Base-by-base conservation (phyloP, 2,329 filamentous ascomycete genomes). In the Colletotrichum sp. region DNA sequence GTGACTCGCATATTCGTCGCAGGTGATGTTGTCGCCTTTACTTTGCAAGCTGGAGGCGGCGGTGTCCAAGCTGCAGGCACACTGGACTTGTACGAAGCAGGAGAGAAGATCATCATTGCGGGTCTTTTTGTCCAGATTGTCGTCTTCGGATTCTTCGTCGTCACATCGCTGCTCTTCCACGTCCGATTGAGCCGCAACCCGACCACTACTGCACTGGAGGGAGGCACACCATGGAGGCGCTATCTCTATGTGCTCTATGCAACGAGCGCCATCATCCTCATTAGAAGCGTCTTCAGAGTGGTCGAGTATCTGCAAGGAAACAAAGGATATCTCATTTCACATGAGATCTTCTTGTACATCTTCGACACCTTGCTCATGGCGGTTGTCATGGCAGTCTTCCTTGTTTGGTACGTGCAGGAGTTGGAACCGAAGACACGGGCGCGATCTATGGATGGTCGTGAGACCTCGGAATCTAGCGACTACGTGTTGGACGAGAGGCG, bases 91-190 rank as follows among this genome's bases (percentile, higher is more conserved):
- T 76, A 75, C 60, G 39, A 79, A 6, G n/a, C 81, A 0, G 88
- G 88, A 16, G 82, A 88, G 75, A 85, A 86, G 18, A 82, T 92
- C 67, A 87, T 92, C 15, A 82, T 92, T 13, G 86, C 77, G 3
- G 90, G 90, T 9, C 81, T 93, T 3, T 82, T 88, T 15, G 80
- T 91, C 5, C 91, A 92, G 78, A 85, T 92, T 7, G 52, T 88
- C 18, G 84, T 89, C 59, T 91, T 92, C 75, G 83, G 84, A 6
- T 82, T 91, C 59, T 92, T 92, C 78, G 81, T 91, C 16, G 57
- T 87, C 4, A 84, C 86, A 0, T 84, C 88, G 0, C 71, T 85
- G 0, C 76, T 87, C 0, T 90, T 90, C 79, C 87, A 91, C 72
- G 67, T 64, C 9, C 79, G 80, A 3, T n/a, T 82, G 2, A 7